phyloP scores from a whole-genome alignment of 2,329 filamentous ascomycete species.

The Aspergillus persii region DNA sequence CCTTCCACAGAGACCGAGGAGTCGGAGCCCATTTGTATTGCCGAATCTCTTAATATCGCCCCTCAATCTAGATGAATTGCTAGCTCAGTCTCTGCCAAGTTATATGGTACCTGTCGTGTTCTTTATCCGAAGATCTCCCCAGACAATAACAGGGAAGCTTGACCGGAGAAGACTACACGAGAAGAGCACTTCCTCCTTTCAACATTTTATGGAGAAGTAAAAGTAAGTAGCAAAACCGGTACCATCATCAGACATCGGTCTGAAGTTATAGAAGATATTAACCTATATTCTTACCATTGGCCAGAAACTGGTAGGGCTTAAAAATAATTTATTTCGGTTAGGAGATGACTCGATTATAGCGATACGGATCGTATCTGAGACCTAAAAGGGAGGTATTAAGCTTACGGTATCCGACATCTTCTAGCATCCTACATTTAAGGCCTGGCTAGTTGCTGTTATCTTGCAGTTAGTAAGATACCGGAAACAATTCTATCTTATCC shows the following conservation, averaged over 20 bases:
- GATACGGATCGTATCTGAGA: background rate
- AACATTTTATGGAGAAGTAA: background rate
- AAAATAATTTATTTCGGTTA: conserved; percentile 1
- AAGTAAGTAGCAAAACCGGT: background rate
- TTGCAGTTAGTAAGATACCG: too few species aligned
- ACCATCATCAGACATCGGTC: background rate
- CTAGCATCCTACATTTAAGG: too few species aligned
- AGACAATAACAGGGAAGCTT: background rate
- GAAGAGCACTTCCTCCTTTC: background rate
- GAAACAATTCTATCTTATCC: too few species aligned
- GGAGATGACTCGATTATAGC: conserved; percentile 1
- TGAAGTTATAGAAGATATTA: background rate
- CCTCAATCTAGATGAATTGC: background rate
- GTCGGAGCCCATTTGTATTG: background rate
- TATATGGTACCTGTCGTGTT: background rate
- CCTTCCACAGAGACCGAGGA: background rate
- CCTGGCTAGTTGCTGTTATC: too few species aligned
- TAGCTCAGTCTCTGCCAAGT: background rate
- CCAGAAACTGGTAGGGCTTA: background rate
- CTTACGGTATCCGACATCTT: background rate
- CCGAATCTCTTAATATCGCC: too few species aligned
- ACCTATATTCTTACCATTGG: background rate
- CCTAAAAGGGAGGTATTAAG: background rate
- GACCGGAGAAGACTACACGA: background rate
- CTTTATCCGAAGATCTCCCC: background rate